Percentiles rank a stretch among this genome's conserved stretches.
phyloP scores from a whole-genome alignment of 2,329 filamentous ascomycete genomes.

The Septoria linicola region DNA sequence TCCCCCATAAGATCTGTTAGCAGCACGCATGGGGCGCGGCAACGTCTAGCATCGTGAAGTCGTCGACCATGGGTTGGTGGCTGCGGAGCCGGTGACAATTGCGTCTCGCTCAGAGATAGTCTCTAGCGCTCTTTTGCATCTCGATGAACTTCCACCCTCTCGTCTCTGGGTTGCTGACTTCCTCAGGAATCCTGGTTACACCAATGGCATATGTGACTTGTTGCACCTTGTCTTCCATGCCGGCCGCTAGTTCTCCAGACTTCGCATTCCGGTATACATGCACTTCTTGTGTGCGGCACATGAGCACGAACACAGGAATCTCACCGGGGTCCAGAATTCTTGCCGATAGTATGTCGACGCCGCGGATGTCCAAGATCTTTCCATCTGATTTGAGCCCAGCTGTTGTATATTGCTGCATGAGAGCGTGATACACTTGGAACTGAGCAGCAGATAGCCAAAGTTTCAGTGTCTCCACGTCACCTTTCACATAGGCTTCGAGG shows the following conservation, averaged over 20 bases:
- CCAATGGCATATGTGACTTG: constrained; percentile 98
- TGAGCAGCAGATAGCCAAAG: constrained; percentile 95
- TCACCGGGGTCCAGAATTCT: constrained; percentile 81
- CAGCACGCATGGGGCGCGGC: not conserved
- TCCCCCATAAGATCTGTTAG: too few relatives aligned
- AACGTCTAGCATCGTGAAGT: not conserved
- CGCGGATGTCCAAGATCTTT: constrained; percentile 88
- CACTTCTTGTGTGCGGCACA: constrained; percentile 93
- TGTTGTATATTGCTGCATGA: constrained; percentile 93
- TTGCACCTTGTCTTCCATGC: constrained; percentile 98
- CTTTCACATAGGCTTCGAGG: constrained; percentile 96
- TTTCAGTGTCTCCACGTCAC: constrained; percentile 84
- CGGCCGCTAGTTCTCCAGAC: constrained; percentile 82
- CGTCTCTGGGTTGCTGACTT: constrained; percentile 95
- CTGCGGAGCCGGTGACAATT: not conserved
- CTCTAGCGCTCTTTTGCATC: constrained; percentile 94
- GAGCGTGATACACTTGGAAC: constrained; percentile 93
- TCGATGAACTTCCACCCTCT: constrained; percentile 96
- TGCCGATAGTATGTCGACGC: constrained; percentile 83
- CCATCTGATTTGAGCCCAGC: constrained; percentile 93
- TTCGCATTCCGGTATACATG: constrained; percentile 95
- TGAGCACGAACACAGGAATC: constrained; percentile 94
- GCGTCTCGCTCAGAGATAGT: constrained; percentile 65
- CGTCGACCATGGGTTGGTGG: not conserved
- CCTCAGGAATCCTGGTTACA: constrained; percentile 87